A percentile compares a stretch with the other conserved stretches of the same genome.
Evolutionary conservation across 1,139 yeast genomes (phyloP).

Genomic region (Taiozyma sp.): DNA sequence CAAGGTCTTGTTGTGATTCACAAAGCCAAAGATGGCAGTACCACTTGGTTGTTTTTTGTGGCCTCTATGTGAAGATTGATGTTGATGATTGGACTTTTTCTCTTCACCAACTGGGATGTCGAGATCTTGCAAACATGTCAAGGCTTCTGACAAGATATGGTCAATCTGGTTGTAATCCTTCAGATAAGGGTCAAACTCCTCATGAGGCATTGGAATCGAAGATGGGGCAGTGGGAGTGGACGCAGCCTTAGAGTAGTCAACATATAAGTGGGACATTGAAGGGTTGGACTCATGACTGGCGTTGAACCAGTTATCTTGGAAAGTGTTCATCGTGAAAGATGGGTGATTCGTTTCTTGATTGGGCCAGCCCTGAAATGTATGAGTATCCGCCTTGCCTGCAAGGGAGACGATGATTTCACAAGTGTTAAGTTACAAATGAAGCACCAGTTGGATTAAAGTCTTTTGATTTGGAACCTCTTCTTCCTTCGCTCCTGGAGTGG

Average conservation of each 20-base stretch:
- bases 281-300: constrained; percentile 4
- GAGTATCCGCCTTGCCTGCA: constrained; percentile 8
- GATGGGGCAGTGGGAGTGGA: not conserved
- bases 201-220: constrained; percentile 11
- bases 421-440: not conserved
- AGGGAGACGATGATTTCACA: constrained; percentile 8
- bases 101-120: constrained; percentile 22
- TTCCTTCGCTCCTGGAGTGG: not conserved
- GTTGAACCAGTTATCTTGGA: constrained; percentile 8
- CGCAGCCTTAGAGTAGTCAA: constrained; percentile 4
- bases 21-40: constrained; percentile 59
- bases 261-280: constrained; percentile 5
- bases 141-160: constrained; percentile 21
- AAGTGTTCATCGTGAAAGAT: constrained; percentile 3
- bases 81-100: not conserved
- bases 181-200: constrained; percentile 11
- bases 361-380: constrained; percentile 10
- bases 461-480: not conserved
- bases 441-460: not conserved
- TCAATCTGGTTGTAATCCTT: constrained; percentile 16
- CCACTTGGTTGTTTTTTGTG: constrained; percentile 42
- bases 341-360: constrained; percentile 2
- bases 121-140: constrained; percentile 21
- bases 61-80: constrained; percentile 9
- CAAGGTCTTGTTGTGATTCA: constrained; percentile 47